Percentiles rank a stretch among this genome's conserved stretches.
Conservation (phyloP, 78 protist species). For the Polysphondylium violaceum region DNA sequence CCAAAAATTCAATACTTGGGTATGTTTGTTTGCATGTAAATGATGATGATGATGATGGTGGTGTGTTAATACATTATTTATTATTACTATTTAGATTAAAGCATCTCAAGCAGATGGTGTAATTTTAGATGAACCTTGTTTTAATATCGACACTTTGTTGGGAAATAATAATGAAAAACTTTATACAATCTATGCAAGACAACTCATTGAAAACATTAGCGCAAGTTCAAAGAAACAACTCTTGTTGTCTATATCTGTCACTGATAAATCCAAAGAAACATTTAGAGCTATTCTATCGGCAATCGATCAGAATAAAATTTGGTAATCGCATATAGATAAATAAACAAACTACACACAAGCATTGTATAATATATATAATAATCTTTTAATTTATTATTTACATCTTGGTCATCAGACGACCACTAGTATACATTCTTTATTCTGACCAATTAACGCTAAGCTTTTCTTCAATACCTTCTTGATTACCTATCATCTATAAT, state of each 20-base stretch:
- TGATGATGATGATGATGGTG: neutral
- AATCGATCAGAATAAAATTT: slow-evolving; percentile 34
- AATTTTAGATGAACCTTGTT: slow-evolving; percentile 57
- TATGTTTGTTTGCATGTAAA: neutral
- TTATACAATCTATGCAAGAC: slow-evolving; percentile 57
- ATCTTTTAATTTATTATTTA: no score
- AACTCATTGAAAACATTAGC: slow-evolving; percentile 57
- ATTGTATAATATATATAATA: neutral
- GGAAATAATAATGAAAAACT: slow-evolving; percentile 56
- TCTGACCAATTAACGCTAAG: slow-evolving; percentile 78
- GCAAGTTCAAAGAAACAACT: neutral
- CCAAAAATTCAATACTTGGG: slow-evolving; percentile 63
- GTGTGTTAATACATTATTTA: neutral
- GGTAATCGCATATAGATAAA: slow-evolving; percentile 5
- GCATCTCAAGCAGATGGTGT: slow-evolving; percentile 29
- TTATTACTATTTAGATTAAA: slow-evolving; percentile 20
- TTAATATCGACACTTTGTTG: slow-evolving; percentile 27
- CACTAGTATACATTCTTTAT: slow-evolving; percentile 2
- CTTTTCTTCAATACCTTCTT: slow-evolving; percentile 76
- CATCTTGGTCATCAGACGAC: neutral
- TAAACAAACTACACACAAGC: neutral
- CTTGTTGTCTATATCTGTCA: slow-evolving; percentile 37
- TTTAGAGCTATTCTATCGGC: slow-evolving; percentile 37
- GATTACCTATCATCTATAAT: slow-evolving; percentile 66
- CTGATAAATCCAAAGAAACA: slow-evolving; percentile 59